Base-by-base conservation (phyloP, 805 yeast species). In the Hermanozyma aechmeae region DNA sequence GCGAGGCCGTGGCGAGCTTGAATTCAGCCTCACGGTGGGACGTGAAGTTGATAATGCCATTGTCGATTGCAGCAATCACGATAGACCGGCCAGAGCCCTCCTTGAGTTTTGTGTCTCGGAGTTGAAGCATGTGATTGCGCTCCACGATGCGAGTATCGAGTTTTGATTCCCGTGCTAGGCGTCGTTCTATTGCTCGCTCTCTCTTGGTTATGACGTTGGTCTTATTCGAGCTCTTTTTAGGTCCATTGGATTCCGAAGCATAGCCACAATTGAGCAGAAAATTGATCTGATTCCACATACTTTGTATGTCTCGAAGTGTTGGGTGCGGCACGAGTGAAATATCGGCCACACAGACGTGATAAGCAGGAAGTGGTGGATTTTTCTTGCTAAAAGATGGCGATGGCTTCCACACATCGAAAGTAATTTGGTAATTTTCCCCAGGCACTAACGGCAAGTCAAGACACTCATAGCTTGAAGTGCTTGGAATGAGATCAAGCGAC, bases 341-440 rank as follows among this genome's bases (percentile, higher is more conserved):
- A 33, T 74, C 69, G 11, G 73, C 63, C 0, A 84, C 72, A 2
- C 71, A 63, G 1, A 89, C 53, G 41, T 78, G 84, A 48, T 71
- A 87, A 49, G 87, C 87, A 1, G 96, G 94, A 3, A 45, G 26
- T 0, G 79, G 75, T 1, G 94, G 93, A 14, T 47, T 43, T 19
- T 73, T 75, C 42, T 85, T 85, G 34, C 76, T 76, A 57, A 81
- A 87, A 3, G 60, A 53, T 0, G 81, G 66, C 2, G 66, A 59
- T 2, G 97, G 96, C 48, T 82, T 85, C 95, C 96, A 87, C 3
- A 83, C 81, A 43, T 79, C 65, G 42, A 63, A 86, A 0, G 71
- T 58, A 3, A 79, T 54, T 4, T 46, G 32, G 22, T 49, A 53
- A 2, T n/a, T n/a, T n/a, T n/a, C n/a, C n/a, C n/a, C n/a, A n/a